Percentiles rank a stretch among this genome's conserved stretches.
Conservation (phyloP, 441 rosid genomes). For the Codiaeum variegatum region DNA sequence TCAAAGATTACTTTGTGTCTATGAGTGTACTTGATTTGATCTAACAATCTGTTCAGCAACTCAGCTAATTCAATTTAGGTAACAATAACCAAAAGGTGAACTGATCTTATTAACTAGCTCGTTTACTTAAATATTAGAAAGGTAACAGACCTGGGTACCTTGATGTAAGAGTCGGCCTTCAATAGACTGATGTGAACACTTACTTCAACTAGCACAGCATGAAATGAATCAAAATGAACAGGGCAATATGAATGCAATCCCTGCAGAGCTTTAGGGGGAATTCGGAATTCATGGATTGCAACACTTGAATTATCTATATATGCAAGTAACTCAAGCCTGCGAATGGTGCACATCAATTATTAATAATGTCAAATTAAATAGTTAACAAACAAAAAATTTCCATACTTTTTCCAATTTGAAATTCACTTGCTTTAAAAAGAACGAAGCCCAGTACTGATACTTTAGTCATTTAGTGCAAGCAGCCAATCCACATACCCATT, state of each 20-base stretch:
- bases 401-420: neutral
- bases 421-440: neutral
- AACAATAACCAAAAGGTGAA: neutral
- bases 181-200: constrained; percentile 68
- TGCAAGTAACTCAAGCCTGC: constrained; percentile 52
- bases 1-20: neutral
- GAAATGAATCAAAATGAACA: constrained; percentile 78
- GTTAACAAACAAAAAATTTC: neutral
- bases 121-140: constrained; percentile 17
- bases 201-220: constrained; percentile 77
- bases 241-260: constrained; percentile 97
- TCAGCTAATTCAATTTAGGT: constrained; percentile 21
- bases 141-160: constrained; percentile 59
- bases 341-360: constrained; percentile 18
- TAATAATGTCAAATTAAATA: neutral
- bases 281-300: constrained; percentile 77
- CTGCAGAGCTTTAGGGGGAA: constrained; percentile 87
- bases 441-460: neutral
- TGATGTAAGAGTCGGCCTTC: constrained; percentile 50
- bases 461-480: neutral
- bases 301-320: constrained; percentile 50
- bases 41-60: constrained; percentile 35
- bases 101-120: neutral
- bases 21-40: constrained; percentile 48
- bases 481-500: neutral